These are phyloP conservation scores for Stygiomarasmius scandens DNA, from an alignment of 1,284 basidiomycete species.

Conservation along the genomic window DNA sequence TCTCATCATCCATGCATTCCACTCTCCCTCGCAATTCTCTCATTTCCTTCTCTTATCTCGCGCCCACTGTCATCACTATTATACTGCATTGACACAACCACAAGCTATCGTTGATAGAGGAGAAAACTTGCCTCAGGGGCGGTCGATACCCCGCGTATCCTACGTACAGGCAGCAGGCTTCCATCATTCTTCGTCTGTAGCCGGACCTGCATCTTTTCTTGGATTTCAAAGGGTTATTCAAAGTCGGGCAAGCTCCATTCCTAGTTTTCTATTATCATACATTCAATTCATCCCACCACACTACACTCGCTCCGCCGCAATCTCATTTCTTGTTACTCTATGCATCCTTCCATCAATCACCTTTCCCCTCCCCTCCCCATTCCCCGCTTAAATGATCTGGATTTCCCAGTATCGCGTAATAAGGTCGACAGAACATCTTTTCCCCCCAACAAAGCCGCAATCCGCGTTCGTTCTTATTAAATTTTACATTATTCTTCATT, in stretches of 20 bases:
- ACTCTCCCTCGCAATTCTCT: slow-evolving; percentile 66
- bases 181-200: not conserved
- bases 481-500: slow-evolving; percentile 74
- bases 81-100: slow-evolving; percentile 4
- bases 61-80: slow-evolving; percentile 38
- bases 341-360: slow-evolving; percentile 50
- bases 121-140: not conserved
- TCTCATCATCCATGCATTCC: slow-evolving; percentile 72
- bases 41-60: slow-evolving; percentile 35
- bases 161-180: not conserved
- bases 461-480: slow-evolving; percentile 56
- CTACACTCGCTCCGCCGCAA: slow-evolving; percentile 32
- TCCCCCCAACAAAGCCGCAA: slow-evolving; percentile 27
- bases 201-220: slow-evolving; percentile 1
- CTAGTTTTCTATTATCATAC: slow-evolving; percentile 5
- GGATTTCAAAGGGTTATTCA: slow-evolving; percentile 7
- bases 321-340: slow-evolving; percentile 44
- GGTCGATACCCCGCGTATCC: not conserved
- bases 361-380: slow-evolving; percentile 32
- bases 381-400: not conserved
- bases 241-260: slow-evolving; percentile 1
- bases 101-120: not conserved
- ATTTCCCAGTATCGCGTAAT: slow-evolving; percentile 8
- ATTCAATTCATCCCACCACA: slow-evolving; percentile 30
- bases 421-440: slow-evolving; percentile 28